Evolutionary conservation across 345 rosid genomes (phyloP), one percentile per base, ranked within the genome.

Genomic region (Syzygium grande): DNA sequence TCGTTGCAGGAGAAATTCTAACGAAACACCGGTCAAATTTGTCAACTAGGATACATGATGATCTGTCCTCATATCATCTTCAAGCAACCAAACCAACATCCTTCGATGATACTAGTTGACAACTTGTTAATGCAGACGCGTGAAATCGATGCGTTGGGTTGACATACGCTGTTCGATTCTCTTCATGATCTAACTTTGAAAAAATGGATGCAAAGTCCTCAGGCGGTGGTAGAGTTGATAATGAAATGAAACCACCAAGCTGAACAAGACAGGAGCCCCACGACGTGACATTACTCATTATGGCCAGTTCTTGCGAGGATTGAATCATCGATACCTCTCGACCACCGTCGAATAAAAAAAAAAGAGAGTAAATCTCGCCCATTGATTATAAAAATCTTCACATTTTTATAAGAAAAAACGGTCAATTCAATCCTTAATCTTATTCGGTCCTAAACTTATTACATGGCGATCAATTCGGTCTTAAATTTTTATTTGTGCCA

Each of bases 351-450:
- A 0, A 49, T 12, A 30, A 34, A n/a, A 4, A 34, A 34, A n/a
- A 2, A 19, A 34, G 7, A 9, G 4, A 17, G 19, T 9, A 2
- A 9, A 73, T 34, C 13, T 22, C 4, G 0, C 1, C 13, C 7
- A 25, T 34, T 8, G 23, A 34, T 68, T 6, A 0, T 17, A 4
- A 30, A 38, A 68, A 38, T 38, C 41, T 38, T 38, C 41, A 38
- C 3, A 38, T 38, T 2, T 38, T 38, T 38, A 0, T 34, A 3
- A 38, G 41, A 38, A 38, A 38, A 38, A 38, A 38, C 4, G 41
- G 4, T 38, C n/a, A n/a, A n/a, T n/a, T n/a, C n/a, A n/a, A n/a
- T 34, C 3, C n/a, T n/a, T n/a, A n/a, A n/a, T n/a, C n/a, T n/a
- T n/a, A n/a, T n/a, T n/a, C n/a, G n/a, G n/a, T 34, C 38, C 41